Conservation (phyloP, 2,329 filamentous ascomycete genomes). For the Aspergillus piperis region DNA sequence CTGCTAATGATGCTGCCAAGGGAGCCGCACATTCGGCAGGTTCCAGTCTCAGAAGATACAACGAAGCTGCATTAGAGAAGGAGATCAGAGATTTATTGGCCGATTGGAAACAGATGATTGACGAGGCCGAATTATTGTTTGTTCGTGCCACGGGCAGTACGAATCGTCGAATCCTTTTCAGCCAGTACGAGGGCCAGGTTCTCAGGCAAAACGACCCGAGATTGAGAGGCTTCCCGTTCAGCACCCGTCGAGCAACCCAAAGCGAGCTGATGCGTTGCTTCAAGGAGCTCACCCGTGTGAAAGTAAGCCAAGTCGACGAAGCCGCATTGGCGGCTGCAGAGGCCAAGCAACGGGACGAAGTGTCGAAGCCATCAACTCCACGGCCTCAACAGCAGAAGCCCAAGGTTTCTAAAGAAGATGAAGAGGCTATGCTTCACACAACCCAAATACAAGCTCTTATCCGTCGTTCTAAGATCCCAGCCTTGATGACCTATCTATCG, state of each 20-base stretch:
- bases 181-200: slow-evolving; percentile 86
- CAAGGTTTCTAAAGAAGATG: slow-evolving; percentile 78
- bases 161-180: slow-evolving; percentile 84
- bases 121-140: slow-evolving; percentile 82
- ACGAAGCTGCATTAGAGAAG: slow-evolving; percentile 85
- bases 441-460: slow-evolving; percentile 85
- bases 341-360: slow-evolving; percentile 47
- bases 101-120: slow-evolving; percentile 84
- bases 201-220: slow-evolving; percentile 76
- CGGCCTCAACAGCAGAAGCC: slow-evolving; percentile 46
- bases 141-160: slow-evolving; percentile 84
- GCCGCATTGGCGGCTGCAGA: slow-evolving; percentile 57
- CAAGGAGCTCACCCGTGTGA: slow-evolving; percentile 87
- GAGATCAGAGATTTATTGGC: slow-evolving; percentile 79
- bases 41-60: slow-evolving; percentile 85
- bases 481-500: slow-evolving; percentile 78
- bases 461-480: slow-evolving; percentile 85
- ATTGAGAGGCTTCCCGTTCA: slow-evolving; percentile 88
- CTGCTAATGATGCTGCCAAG: slow-evolving; percentile 90
- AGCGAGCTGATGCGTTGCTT: slow-evolving; percentile 93
- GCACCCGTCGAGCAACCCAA: slow-evolving; percentile 85
- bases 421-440: slow-evolving; percentile 79
- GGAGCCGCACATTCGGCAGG: slow-evolving; percentile 92
- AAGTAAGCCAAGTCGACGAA: slow-evolving; percentile 76
- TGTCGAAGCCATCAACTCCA: slow-evolving; percentile 34